A percentile compares a stretch with the other conserved stretches of the same genome.
Conservation (phyloP, 2,329 filamentous ascomycete species). For the Hypoxylon sp. region DNA sequence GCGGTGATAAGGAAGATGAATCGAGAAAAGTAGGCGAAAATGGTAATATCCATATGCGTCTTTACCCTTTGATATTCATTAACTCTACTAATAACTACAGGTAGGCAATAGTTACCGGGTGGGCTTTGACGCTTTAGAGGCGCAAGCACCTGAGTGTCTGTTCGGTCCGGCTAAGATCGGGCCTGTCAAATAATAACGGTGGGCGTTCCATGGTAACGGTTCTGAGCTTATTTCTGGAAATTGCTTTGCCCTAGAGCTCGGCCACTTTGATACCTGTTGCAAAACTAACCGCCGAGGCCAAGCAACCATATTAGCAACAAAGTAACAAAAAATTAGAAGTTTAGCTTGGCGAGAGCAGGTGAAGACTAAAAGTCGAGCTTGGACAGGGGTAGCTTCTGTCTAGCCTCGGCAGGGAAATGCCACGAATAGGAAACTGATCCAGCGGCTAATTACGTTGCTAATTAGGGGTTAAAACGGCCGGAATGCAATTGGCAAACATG, state of each 20-base stretch:
- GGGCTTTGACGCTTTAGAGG: background rate
- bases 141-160: background rate
- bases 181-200: background rate
- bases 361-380: slow-evolving; percentile 7
- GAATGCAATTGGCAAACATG: slow-evolving; percentile 11
- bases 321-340: background rate
- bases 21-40: slow-evolving; percentile 1
- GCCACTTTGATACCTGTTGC: background rate
- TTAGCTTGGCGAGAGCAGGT: slow-evolving; percentile 15
- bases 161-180: slow-evolving; percentile 1
- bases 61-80: no score
- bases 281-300: slow-evolving; percentile 15
- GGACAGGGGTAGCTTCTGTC: slow-evolving; percentile 13
- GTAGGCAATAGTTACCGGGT: background rate
- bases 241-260: background rate
- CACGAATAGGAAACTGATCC: slow-evolving; percentile 15
- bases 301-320: slow-evolving; percentile 6
- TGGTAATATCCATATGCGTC: background rate
- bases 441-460: slow-evolving; percentile 2
- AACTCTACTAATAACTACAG: no score
- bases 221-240: slow-evolving; percentile 3
- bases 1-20: background rate
- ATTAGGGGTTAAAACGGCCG: slow-evolving; percentile 5
- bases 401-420: slow-evolving; percentile 17
- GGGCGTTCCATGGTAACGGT: background rate